Base-by-base conservation (phyloP, 2,329 filamentous ascomycete genomes). In the Sporothrix curviconia region DNA sequence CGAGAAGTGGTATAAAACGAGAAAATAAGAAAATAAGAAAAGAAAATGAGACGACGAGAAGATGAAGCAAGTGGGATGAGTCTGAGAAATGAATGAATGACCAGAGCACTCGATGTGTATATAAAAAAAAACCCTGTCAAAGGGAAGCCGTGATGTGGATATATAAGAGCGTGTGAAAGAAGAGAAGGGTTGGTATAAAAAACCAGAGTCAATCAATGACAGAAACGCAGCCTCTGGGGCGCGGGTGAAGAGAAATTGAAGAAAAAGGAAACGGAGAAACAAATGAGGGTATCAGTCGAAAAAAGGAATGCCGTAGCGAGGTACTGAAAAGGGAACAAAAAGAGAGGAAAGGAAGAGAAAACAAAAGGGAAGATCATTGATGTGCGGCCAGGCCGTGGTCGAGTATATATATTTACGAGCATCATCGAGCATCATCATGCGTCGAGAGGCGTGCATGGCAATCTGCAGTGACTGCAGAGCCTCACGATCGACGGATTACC, bases 191-290 rank as follows among this genome's bases (percentile, higher is more conserved):
- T n/a, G 24, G 7, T 43, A 37, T 15, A 43, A 54, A 14, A 53
- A 39, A 34, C 32, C n/a, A 28, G 34, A 39, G 50, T 15, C 22
- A 44, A 34, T 47, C 58, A 43, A 57, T 32, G 34, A 44, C 15
- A 43, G 51, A 47, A 53, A 44, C 42, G 62, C 61, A 60, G 60
- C 64, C 64, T 37, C 63, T 63, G 43, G 64, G 65, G 62, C 62
- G 60, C 63, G 58, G 32, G 46, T 19, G 34, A 44, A 57, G 30
- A 44, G 52, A 55, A 40, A 22, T 32, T 25, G 14, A 54, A 32
- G 47, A 17, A 25, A 43, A 55, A 25, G 37, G 34, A 50, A 50
- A 32, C 12, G 24, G 37, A 37, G 40, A 56, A n/a, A 50, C 25
- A 34, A 44, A 47, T 54, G 42, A 28, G 14, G n/a, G 42, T 28